A percentile compares a stretch with the other conserved stretches of the same genome.
Evolutionary conservation across 2,329 filamentous ascomycete genomes (phyloP).

Genomic region (Teratosphaeria nubilosa): DNA sequence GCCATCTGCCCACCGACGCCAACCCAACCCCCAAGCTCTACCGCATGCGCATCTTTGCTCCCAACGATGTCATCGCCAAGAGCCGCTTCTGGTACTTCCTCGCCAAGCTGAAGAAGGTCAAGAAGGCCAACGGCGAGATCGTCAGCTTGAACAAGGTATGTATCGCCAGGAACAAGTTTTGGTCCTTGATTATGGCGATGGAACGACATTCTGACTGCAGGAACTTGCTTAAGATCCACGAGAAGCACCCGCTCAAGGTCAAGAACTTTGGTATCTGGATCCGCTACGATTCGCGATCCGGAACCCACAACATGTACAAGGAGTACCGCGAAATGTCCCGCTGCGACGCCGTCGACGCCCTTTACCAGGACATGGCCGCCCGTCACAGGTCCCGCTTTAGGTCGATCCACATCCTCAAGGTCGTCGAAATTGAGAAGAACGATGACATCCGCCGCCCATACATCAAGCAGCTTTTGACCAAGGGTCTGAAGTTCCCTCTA

Average conservation of each 20-base stretch:
- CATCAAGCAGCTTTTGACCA: conserved; percentile 96
- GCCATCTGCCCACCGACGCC: conserved; percentile 94
- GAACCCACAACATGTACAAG: conserved; percentile 99
- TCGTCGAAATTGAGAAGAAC: conserved; percentile 91
- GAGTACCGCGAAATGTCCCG: conserved; percentile 99
- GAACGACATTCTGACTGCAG: neutral
- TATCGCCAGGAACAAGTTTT: conserved; percentile 15
- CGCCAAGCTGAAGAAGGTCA: conserved; percentile 98
- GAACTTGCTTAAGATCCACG: conserved; percentile 59
- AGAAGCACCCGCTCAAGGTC: conserved; percentile 99
- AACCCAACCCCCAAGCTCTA: conserved; percentile 98
- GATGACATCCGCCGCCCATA: conserved; percentile 96
- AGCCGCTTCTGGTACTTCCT: conserved; percentile 99
- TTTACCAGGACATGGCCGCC: conserved; percentile 99
- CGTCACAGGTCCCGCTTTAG: conserved; percentile 97
- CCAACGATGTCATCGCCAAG: conserved; percentile 97
- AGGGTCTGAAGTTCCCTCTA: conserved; percentile 95
- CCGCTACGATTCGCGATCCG: conserved; percentile 98
- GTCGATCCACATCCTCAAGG: conserved; percentile 97
- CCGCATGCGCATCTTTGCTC: conserved; percentile 99
- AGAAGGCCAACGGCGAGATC: conserved; percentile 99
- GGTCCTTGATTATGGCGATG: neutral
- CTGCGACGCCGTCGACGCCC: conserved; percentile 85
- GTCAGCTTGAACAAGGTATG: conserved; percentile 91
- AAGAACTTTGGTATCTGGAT: conserved; percentile 99